These are phyloP conservation scores for Coemansia sp. DNA, from an alignment of 192 early-diverging fungal genomes.

Conservation along the genomic window DNA sequence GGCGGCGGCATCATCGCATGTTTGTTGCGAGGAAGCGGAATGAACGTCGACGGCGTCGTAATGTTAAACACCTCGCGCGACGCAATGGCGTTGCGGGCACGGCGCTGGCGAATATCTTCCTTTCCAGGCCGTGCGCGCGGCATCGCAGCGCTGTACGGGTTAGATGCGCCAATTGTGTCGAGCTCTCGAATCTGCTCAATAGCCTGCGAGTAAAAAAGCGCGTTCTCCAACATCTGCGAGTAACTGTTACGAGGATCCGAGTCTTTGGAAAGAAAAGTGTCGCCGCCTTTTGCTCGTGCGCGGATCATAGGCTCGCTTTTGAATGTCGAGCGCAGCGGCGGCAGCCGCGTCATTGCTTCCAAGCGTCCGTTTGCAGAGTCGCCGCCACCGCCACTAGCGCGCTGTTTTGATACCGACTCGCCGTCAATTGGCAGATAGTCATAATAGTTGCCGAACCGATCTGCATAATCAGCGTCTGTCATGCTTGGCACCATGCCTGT, in stretches of 20 bases:
- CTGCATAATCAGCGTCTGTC: slow-evolving; percentile 22
- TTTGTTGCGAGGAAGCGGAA: slow-evolving; percentile 17
- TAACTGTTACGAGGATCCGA: slow-evolving; percentile 25
- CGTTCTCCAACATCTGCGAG: slow-evolving; percentile 51
- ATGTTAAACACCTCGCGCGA: slow-evolving; percentile 47
- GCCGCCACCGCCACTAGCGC: slow-evolving; percentile 11
- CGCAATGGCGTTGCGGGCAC: slow-evolving; percentile 44
- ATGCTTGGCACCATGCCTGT: slow-evolving; percentile 9
- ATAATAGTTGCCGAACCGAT: slow-evolving; percentile 39
- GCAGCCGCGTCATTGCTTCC: slow-evolving; percentile 2
- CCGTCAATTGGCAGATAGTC: slow-evolving; percentile 27
- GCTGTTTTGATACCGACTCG: slow-evolving; percentile 14
- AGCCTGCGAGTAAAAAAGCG: slow-evolving; percentile 50
- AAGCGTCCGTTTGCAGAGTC: neutral
- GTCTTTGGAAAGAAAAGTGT: slow-evolving; percentile 2
- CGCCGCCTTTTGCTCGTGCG: neutral
- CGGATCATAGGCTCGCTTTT: slow-evolving; percentile 44
- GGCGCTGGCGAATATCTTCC: slow-evolving; percentile 45
- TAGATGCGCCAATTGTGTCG: slow-evolving; percentile 20
- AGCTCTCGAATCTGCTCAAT: slow-evolving; percentile 39
- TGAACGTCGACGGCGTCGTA: slow-evolving; percentile 31
- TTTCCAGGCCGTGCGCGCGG: slow-evolving; percentile 43
- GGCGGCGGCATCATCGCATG: slow-evolving; percentile 2
- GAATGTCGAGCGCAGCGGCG: slow-evolving; percentile 34
- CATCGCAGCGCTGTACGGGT: slow-evolving; percentile 21